Evolutionary conservation across 2,329 filamentous ascomycete genomes (phyloP), one percentile per base, ranked within the genome.

Genomic region (Epichloe glyceriae): DNA sequence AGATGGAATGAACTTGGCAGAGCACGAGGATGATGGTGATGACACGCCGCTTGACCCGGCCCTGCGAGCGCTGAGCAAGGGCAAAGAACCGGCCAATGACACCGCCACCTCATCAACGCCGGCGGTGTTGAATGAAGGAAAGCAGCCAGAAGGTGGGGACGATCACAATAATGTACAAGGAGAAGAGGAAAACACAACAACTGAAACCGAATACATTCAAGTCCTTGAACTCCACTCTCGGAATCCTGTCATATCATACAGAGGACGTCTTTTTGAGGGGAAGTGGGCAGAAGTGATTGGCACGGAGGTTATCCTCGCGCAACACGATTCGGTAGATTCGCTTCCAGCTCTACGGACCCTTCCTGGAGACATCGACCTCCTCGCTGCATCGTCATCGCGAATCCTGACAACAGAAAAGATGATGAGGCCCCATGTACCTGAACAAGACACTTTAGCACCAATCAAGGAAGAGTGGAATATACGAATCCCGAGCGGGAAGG

Each of bases 231-330:
- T 96, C 3, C 85, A 95, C 65, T 83, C 83, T 1, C 61, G 70
- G 2, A 84, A 86, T 46, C 91, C 91, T 0, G 71, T 95, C 30
- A 75, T 95, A 53, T 85, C 85, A 20, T 94, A 94, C 67, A 78
- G 84, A 52, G 86, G 85, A 33, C 79, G 83, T 54, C 71, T 94
- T 20, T 93, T 90, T 62, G 82, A 80, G 55, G 91, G 88, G 56
- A 71, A 80, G 44, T 97, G 91, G 91, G 78, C 80, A 11, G 81
- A 86, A 54, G 85, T 88, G 53, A 79, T 95, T 42, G 91, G 91
- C 37, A 95, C 89, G 0, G 88, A 94, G 57, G 71, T 90, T 56
- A 78, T 95, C 41, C 84, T 96, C 59, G 75, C 74, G 1, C 67
- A 67, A 15, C 76, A 73, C 48, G 58, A 67, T 39, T 50, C 52